A percentile compares a stretch with the other conserved stretches of the same genome.
Evolutionary conservation across 1,139 yeast species (phyloP).

Genomic region (Pichia norvegensis): DNA sequence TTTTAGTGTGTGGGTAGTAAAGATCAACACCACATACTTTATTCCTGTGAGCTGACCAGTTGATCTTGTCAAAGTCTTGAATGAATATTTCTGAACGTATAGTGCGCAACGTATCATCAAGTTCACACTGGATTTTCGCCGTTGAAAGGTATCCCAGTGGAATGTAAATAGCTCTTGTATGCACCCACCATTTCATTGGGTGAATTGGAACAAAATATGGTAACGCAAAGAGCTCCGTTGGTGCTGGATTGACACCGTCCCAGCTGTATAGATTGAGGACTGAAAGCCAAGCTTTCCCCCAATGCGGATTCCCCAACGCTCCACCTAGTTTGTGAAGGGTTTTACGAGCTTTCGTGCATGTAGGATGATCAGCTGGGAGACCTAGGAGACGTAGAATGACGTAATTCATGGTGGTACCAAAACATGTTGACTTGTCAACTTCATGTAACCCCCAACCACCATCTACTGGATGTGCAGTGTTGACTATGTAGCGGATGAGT

Average conservation of each 20-base stretch:
- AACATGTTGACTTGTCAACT: slow-evolving; percentile 86
- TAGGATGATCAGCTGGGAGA: slow-evolving; percentile 63
- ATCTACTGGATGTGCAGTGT: slow-evolving; percentile 91
- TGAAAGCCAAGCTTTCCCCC: slow-evolving; percentile 95
- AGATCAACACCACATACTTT: slow-evolving; percentile 87
- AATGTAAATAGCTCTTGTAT: slow-evolving; percentile 84
- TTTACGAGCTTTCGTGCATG: slow-evolving; percentile 67
- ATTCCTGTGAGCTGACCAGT: slow-evolving; percentile 66
- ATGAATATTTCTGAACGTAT: slow-evolving; percentile 73
- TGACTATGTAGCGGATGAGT: slow-evolving; percentile 74
- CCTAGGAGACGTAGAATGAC: slow-evolving; percentile 74
- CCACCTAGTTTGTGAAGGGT: slow-evolving; percentile 76
- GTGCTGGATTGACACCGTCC: slow-evolving; percentile 98
- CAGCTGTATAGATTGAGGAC: slow-evolving; percentile 75
- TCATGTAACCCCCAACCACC: slow-evolving; percentile 99
- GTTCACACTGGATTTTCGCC: slow-evolving; percentile 45
- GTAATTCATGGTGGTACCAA: slow-evolving; percentile 88
- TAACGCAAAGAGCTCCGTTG: slow-evolving; percentile 87
- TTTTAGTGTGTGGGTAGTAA: slow-evolving; percentile 80
- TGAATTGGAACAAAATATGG: slow-evolving; percentile 80
- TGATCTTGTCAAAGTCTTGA: slow-evolving; percentile 55
- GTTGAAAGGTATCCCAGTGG: slow-evolving; percentile 80
- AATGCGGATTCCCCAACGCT: slow-evolving; percentile 84
- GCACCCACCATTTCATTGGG: slow-evolving; percentile 99
- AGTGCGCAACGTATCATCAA: slow-evolving; percentile 56